Evolutionary conservation across 202 grass and related monocot species (phyloP).

Genomic region (Dendrocalamus latiflorus): DNA sequence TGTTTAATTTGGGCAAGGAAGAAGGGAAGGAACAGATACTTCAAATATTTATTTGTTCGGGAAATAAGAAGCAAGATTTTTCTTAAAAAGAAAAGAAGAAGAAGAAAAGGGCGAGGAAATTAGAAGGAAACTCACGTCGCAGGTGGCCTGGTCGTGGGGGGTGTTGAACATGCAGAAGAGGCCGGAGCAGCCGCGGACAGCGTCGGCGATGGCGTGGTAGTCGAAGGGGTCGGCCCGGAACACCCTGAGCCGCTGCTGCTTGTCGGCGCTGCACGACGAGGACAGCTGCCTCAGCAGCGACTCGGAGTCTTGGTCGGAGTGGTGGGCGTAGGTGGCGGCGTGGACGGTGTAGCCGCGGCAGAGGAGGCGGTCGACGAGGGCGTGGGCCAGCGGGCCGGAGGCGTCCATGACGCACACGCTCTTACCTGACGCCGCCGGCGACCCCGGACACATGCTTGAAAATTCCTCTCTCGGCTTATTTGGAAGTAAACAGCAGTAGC

Average conservation of each 20-base stretch:
- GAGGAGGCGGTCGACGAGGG: slow-evolving; percentile 70
- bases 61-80: not conserved
- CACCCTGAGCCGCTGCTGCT: slow-evolving; percentile 47
- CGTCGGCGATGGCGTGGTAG: slow-evolving; percentile 90
- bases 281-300: slow-evolving; percentile 21
- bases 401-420: slow-evolving; percentile 94
- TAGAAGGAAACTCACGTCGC: slow-evolving; percentile 52
- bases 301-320: too few species aligned
- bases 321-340: slow-evolving; percentile 42
- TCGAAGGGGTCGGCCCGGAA: slow-evolving; percentile 79
- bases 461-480: not conserved
- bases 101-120: not conserved
- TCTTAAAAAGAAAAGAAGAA: too few species aligned
- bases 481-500: too few species aligned
- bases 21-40: not conserved
- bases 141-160: slow-evolving; percentile 40
- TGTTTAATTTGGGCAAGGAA: not conserved
- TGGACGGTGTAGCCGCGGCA: slow-evolving; percentile 85
- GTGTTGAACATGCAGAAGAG: slow-evolving; percentile 90
- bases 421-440: slow-evolving; percentile 37
- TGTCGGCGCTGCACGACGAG: not conserved
- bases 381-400: slow-evolving; percentile 40
- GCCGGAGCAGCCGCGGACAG: slow-evolving; percentile 69
- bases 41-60: too few species aligned
- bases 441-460: slow-evolving; percentile 13